Percentiles rank a stretch among this genome's conserved stretches.
These are phyloP conservation scores for Tilletia indica DNA, from an alignment of 1,284 basidiomycete genomes.

Conservation along the genomic window DNA sequence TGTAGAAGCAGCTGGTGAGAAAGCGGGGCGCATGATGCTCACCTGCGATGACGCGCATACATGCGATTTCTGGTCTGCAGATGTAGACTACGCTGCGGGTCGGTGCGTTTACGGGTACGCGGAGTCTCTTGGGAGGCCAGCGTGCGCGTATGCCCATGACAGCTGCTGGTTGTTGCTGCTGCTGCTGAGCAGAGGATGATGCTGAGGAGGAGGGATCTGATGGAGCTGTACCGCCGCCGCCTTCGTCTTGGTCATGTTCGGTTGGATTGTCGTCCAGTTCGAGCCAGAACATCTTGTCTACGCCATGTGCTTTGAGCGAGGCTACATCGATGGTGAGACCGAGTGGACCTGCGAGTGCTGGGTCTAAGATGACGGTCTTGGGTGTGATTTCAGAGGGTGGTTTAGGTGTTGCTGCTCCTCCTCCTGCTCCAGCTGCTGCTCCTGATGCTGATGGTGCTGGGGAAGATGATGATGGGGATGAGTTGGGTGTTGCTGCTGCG, in stretches of 20 bases:
- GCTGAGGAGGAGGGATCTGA: not conserved
- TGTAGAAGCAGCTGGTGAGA: not conserved
- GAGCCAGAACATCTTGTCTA: conserved; percentile 99
- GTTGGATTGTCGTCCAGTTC: conserved; percentile 60
- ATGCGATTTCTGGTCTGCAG: conserved; percentile 79
- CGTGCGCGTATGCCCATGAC: not conserved
- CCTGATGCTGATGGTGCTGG: not conserved
- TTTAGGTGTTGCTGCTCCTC: not conserved
- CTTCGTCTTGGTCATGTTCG: not conserved
- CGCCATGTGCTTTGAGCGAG: conserved; percentile 91
- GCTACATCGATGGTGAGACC: conserved; percentile 90
- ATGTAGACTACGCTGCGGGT: conserved; percentile 92
- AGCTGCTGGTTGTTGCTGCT: not conserved
- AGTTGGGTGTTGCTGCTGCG: not conserved
- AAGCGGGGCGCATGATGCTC: conserved; percentile 31
- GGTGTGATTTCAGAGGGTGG: conserved; percentile 44
- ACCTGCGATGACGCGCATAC: conserved; percentile 89
- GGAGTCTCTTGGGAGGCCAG: conserved; percentile 10
- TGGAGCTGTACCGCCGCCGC: not conserved
- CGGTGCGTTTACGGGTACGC: conserved; percentile 62
- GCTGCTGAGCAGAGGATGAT: not conserved
- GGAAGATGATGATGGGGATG: too few relatives aligned
- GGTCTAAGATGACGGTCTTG: conserved; percentile 91
- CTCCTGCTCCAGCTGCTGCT: not conserved
- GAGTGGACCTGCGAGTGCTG: conserved; percentile 82